Conservation (phyloP, 768 basidiomycete species). For the Megacollybia marginata region DNA sequence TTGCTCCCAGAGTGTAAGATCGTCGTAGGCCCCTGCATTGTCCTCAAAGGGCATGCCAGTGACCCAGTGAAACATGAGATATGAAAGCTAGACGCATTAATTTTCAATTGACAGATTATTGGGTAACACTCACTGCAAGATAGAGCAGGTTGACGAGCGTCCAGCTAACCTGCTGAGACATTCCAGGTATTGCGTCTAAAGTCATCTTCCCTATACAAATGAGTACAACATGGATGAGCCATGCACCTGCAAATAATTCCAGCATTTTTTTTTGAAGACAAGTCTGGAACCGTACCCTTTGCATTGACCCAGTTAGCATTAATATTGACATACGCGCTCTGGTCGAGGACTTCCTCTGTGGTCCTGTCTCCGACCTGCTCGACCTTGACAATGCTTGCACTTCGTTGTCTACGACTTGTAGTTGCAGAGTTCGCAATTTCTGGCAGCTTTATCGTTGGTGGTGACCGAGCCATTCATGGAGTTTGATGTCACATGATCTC, state of each 20-base stretch:
- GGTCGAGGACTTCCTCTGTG: slow-evolving; percentile 71
- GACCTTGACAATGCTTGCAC: slow-evolving; percentile 76
- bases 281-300: slow-evolving; percentile 50
- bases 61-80: slow-evolving; percentile 98
- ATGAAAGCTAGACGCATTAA: slow-evolving; percentile 59
- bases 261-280: slow-evolving; percentile 1
- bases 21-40: slow-evolving; percentile 92
- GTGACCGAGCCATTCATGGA: neutral
- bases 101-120: neutral
- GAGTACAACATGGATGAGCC: slow-evolving; percentile 94
- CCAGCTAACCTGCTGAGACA: slow-evolving; percentile 94
- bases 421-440: slow-evolving; percentile 16
- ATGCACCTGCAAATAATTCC: slow-evolving; percentile 60
- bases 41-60: slow-evolving; percentile 95
- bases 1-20: slow-evolving; percentile 98
- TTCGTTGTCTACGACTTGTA: slow-evolving; percentile 45
- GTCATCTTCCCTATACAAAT: slow-evolving; percentile 87
- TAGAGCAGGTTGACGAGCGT: slow-evolving; percentile 88
- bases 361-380: slow-evolving; percentile 71
- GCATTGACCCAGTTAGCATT: slow-evolving; percentile 94
- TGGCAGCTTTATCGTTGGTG: neutral
- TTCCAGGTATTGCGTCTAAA: slow-evolving; percentile 89
- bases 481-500: neutral
- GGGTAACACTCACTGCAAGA: slow-evolving; percentile 59
- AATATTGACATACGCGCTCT: slow-evolving; percentile 72